Percentiles rank a stretch among this genome's conserved stretches.
phyloP scores from a whole-genome alignment of 257 asterid genomes.

The Primulina tabacum region DNA sequence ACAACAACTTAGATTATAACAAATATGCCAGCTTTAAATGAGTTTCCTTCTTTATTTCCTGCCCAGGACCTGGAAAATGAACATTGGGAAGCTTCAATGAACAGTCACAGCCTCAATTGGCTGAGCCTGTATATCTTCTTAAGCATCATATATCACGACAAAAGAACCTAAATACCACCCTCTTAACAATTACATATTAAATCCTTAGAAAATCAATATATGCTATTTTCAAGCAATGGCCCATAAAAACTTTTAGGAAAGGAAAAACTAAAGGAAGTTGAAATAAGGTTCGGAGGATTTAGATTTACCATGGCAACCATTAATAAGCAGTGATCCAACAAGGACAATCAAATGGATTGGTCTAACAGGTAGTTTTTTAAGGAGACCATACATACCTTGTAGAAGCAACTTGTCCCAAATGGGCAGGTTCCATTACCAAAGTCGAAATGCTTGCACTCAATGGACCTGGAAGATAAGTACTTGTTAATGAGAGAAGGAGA shows the following conservation, averaged over 20 bases:
- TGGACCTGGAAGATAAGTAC: constrained; percentile 55
- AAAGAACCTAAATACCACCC: background rate
- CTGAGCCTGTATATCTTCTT: background rate
- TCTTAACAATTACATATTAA: background rate
- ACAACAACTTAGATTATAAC: too few relatives aligned
- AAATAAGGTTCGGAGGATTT: background rate
- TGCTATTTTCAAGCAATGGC: background rate
- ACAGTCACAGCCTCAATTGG: background rate
- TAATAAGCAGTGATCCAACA: background rate
- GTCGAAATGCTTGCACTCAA: constrained; percentile 96
- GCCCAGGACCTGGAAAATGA: background rate
- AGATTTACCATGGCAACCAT: background rate
- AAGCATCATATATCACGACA: background rate
- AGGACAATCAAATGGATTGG: background rate
- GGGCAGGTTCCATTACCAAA: constrained; percentile 96
- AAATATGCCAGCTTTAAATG: background rate
- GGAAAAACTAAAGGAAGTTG: background rate
- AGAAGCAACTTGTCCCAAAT: constrained; percentile 90
- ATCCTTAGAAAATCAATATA: background rate
- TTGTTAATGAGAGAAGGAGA: constrained; percentile 25
- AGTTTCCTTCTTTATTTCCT: background rate
- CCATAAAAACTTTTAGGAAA: background rate
- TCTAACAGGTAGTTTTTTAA: background rate
- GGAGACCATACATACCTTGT: constrained; percentile 53
- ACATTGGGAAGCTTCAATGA: background rate